Evolutionary conservation across 768 basidiomycete species (phyloP).

Genomic region (Cystobasidium ongulense): DNA sequence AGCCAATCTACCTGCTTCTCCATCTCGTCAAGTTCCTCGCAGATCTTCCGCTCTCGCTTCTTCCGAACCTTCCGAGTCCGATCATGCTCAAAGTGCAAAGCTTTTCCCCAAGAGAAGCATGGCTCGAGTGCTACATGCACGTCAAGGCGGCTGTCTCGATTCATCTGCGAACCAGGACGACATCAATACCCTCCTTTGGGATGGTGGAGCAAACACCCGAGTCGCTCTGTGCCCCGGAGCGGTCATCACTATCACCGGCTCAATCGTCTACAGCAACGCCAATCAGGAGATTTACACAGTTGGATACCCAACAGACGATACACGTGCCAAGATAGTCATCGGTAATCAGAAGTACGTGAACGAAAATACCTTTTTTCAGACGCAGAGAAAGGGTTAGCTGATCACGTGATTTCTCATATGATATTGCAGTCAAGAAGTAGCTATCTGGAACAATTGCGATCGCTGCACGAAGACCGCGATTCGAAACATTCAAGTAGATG

Average conservation of each 20-base stretch:
- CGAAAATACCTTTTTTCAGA: background rate
- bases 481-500: constrained; percentile 39
- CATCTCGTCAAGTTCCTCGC: background rate
- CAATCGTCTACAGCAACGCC: constrained; percentile 37
- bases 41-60: background rate
- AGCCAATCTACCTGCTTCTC: background rate
- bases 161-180: constrained; percentile 31
- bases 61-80: constrained; percentile 10
- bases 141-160: constrained; percentile 36
- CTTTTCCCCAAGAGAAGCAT: background rate
- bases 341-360: constrained; percentile 17
- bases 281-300: constrained; percentile 42
- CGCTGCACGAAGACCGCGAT: constrained; percentile 31
- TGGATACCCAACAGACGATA: constrained; percentile 37
- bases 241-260: constrained; percentile 30
- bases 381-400: background rate
- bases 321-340: constrained; percentile 39
- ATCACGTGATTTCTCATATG: background rate
- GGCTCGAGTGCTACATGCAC: constrained; percentile 3
- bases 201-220: constrained; percentile 37
- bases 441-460: constrained; percentile 36
- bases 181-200: constrained; percentile 37
- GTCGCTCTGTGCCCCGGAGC: constrained; percentile 41
- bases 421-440: constrained; percentile 34
- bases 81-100: background rate